Conservation (phyloP, 106 monocot species). For the Hemerocallis citrina region DNA sequence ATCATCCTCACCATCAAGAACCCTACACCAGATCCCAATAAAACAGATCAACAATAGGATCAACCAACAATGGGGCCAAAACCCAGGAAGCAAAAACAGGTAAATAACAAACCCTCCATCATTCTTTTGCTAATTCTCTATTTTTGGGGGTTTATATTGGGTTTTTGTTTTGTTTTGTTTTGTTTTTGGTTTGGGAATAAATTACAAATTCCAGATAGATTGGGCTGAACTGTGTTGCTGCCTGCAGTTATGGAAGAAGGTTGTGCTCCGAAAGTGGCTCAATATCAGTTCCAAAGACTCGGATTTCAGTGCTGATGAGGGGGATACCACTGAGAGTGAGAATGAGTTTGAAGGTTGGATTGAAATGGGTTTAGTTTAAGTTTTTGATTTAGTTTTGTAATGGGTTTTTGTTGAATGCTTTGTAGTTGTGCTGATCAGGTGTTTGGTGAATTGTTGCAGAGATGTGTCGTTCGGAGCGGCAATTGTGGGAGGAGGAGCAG, state of each 20-base stretch:
- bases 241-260: slow-evolving; percentile 61
- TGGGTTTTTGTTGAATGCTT: not conserved
- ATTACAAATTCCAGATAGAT: slow-evolving; percentile 9
- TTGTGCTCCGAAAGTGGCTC: slow-evolving; percentile 71
- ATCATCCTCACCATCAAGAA: too few relatives aligned
- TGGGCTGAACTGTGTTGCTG: slow-evolving; percentile 31
- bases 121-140: too few relatives aligned
- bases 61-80: not conserved
- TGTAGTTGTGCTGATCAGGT: not conserved
- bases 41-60: not conserved
- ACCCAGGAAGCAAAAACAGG: slow-evolving; percentile 5
- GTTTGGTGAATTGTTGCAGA: slow-evolving; percentile 1
- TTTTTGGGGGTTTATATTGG: too few relatives aligned
- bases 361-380: not conserved
- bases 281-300: slow-evolving; percentile 50
- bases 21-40: too few relatives aligned
- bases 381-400: not conserved
- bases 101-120: too few relatives aligned
- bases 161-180: slow-evolving; percentile 1
- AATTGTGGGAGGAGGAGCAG: slow-evolving; percentile 8
- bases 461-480: slow-evolving; percentile 16
- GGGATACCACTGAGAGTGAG: slow-evolving; percentile 36
- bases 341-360: slow-evolving; percentile 6
- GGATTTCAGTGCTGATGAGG: slow-evolving; percentile 76
- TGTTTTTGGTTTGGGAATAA: not conserved